Evolutionary conservation across 2,329 filamentous ascomycete species (phyloP).

Genomic region (Cladophialophora immunda): DNA sequence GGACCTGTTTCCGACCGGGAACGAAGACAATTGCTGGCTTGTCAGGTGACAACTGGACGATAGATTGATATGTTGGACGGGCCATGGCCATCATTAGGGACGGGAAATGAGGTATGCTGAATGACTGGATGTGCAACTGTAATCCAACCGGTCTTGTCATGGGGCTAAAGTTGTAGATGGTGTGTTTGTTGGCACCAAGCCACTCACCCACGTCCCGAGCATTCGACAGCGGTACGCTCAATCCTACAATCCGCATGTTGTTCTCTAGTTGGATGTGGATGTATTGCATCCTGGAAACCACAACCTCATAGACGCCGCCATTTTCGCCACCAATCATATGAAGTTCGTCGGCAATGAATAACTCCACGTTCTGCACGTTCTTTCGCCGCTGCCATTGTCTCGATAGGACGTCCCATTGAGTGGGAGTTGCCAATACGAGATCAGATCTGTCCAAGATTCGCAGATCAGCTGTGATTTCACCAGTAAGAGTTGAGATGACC

Average conservation of each 20-base stretch:
- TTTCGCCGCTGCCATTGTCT: conserved; percentile 96
- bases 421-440: conserved; percentile 88
- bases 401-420: conserved; percentile 95
- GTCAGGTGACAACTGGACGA: conserved; percentile 85
- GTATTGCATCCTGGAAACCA: conserved; percentile 97
- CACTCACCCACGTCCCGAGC: conserved; percentile 95
- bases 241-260: conserved; percentile 83
- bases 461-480: conserved; percentile 89
- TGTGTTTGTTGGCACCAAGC: conserved; percentile 97
- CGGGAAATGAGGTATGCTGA: conserved; percentile 94
- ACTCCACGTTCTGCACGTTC: conserved; percentile 87
- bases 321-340: conserved; percentile 88
- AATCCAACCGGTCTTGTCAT: conserved; percentile 87
- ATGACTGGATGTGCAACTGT: conserved; percentile 94
- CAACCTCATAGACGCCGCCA: conserved; percentile 92
- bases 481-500: conserved; percentile 89
- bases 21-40: conserved; percentile 94
- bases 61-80: conserved; percentile 87
- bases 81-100: conserved; percentile 99
- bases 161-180: conserved; percentile 98
- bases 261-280: conserved; percentile 89
- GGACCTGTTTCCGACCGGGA: conserved; percentile 90
- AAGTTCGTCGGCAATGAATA: conserved; percentile 95
- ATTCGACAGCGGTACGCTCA: conserved; percentile 92
- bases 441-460: conserved; percentile 88